Evolutionary conservation across 306 rosid genomes (phyloP).

Genomic region (Vicia sativa): DNA sequence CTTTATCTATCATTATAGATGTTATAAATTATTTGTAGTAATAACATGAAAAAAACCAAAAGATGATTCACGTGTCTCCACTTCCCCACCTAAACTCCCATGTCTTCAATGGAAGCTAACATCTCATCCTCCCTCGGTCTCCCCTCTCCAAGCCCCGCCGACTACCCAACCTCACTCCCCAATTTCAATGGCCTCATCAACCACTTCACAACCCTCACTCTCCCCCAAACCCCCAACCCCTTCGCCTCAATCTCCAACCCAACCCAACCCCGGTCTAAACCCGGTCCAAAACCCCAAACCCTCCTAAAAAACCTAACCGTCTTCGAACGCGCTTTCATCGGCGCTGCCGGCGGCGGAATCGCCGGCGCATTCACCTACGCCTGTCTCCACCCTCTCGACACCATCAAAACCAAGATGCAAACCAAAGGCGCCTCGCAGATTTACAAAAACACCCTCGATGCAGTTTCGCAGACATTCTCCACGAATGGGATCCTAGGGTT

Average conservation of each 20-base stretch:
- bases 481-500: conserved; percentile 67
- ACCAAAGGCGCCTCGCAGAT: conserved; percentile 76
- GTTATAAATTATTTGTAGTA: too few relatives aligned
- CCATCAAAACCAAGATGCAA: conserved; percentile 87
- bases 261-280: conserved; percentile 21
- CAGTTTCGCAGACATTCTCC: conserved; percentile 67
- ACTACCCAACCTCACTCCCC: conserved; percentile 31
- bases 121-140: conserved; percentile 78
- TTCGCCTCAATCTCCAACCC: conserved; percentile 54
- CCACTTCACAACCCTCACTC: conserved; percentile 40
- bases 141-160: conserved; percentile 45
- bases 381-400: conserved; percentile 84
- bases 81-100: background rate
- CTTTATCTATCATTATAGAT: too few relatives aligned
- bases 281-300: conserved; percentile 40
- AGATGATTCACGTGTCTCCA: background rate
- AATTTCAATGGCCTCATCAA: conserved; percentile 51
- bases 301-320: conserved; percentile 64
- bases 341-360: conserved; percentile 82
- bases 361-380: conserved; percentile 98
- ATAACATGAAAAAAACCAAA: too few relatives aligned
- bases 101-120: conserved; percentile 62
- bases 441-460: conserved; percentile 74
- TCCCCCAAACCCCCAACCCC: conserved; percentile 17
- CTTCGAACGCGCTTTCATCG: conserved; percentile 81